Base-by-base conservation (phyloP, 306 rosid species). In the Glycine latifolia region DNA sequence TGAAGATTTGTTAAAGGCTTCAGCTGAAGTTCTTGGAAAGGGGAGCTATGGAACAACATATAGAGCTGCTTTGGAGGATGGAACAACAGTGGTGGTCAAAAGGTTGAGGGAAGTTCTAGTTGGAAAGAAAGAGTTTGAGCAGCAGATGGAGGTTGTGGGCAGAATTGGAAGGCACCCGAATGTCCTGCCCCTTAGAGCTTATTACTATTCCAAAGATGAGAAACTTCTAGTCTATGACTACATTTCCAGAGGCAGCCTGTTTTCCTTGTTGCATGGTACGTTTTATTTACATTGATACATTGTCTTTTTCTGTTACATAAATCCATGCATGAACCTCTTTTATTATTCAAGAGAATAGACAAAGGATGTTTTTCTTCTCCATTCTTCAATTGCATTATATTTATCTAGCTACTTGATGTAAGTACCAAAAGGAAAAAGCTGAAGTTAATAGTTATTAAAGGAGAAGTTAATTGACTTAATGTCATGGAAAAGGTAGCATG, bases 1-100 rank as follows among this genome's bases (percentile, higher is more conserved):
- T 6, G 94, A 92, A 80, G 97, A 92, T 75, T 78, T 92, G 72
- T 79, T 92, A 78, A 88, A 89, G 84, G 94, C 97, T 16, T 92
- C 97, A 4, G 94, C 97, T 47, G 97, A 90, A 84, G 93, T 92
- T 85, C 92, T 92, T 43, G 97, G 94, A 44, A 92, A 92, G 68
- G 97, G 97, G 12, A 90, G 89, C 68, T 81, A 60, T 71, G 97
- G 97, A 59, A 92, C 97, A 47, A 84, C 97, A 52, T 92, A 89
- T 58, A 92, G 82, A 82, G 97, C 92, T 60, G 79, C 84, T 67
- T 68, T 92, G 84, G 97, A 92, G 67, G 97, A 92, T 16, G 97
- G 89, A 68, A 87, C 85, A 43, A 79, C 86, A 10, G 89, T 90
- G 58, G 92, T 90, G 5, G 97, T 92, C 66, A 90, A 92, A 63